Conservation (phyloP, 148 eudicot species). For the Pharnaceum exiguum region DNA sequence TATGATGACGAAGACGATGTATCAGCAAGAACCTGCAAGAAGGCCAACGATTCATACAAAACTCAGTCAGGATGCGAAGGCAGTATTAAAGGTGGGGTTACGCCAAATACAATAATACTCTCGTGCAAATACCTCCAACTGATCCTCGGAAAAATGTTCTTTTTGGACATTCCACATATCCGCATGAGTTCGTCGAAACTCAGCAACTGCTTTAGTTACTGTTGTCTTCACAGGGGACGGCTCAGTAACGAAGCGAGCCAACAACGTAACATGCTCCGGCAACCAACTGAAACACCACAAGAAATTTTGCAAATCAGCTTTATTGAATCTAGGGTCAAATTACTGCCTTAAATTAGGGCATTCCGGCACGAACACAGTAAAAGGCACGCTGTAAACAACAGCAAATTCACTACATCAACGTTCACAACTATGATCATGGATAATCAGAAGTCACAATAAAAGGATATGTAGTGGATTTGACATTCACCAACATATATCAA, state of each 20-base stretch:
- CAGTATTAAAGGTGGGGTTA: neutral
- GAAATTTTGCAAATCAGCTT: neutral
- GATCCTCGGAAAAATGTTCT: conserved; percentile 89
- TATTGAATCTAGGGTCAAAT: neutral
- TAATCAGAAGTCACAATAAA: too few relatives aligned
- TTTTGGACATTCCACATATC: conserved; percentile 95
- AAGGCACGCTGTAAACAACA: too few relatives aligned
- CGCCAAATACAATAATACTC: neutral
- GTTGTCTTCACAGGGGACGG: conserved; percentile 89
- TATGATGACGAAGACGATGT: conserved; percentile 93
- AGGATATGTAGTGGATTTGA: too few relatives aligned
- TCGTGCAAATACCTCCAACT: conserved; percentile 68
- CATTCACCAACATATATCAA: too few relatives aligned
- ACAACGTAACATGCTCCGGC: conserved; percentile 79
- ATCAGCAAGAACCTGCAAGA: conserved; percentile 89
- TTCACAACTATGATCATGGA: too few relatives aligned
- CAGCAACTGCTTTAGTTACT: conserved; percentile 95
- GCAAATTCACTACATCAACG: too few relatives aligned
- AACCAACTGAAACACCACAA: conserved; percentile 64
- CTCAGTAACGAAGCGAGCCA: conserved; percentile 73
- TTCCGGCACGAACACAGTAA: too few relatives aligned
- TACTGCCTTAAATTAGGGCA: neutral
- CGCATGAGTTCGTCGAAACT: conserved; percentile 95
- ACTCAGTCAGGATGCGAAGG: neutral
- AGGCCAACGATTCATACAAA: conserved; percentile 5